A percentile compares a stretch with the other conserved stretches of the same genome.
phyloP scores from a whole-genome alignment of 2,329 filamentous ascomycete genomes.

The Monosporascus sp. region DNA sequence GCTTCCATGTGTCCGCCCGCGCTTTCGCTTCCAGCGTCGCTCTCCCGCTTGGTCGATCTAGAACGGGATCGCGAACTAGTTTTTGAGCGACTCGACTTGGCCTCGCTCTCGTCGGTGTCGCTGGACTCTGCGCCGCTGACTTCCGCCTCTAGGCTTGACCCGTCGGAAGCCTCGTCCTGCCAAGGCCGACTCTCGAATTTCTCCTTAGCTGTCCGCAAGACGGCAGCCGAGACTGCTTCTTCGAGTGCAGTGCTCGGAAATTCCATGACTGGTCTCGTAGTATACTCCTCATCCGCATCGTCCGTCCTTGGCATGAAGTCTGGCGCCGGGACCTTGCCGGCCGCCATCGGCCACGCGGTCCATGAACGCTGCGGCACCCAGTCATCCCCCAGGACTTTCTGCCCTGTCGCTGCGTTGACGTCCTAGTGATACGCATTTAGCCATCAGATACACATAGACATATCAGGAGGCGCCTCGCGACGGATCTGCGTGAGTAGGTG shows the following conservation, averaged over 20 bases:
- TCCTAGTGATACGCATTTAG: slow-evolving; percentile 12
- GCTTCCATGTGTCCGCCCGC: slow-evolving; percentile 16
- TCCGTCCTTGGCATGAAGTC: slow-evolving; percentile 41
- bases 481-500: no score
- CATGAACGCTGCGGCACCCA: slow-evolving; percentile 57
- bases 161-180: slow-evolving; percentile 13
- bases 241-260: slow-evolving; percentile 59
- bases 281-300: slow-evolving; percentile 39
- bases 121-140: slow-evolving; percentile 10
- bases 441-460: neutral
- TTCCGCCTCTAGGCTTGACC: slow-evolving; percentile 3
- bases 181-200: slow-evolving; percentile 43
- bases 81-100: slow-evolving; percentile 4
- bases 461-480: no score
- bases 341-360: slow-evolving; percentile 79
- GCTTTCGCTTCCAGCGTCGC: neutral
- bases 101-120: slow-evolving; percentile 9
- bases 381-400: slow-evolving; percentile 18
- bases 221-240: slow-evolving; percentile 62
- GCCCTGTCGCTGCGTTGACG: slow-evolving; percentile 21
- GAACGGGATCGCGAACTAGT: slow-evolving; percentile 8
- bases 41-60: slow-evolving; percentile 14
- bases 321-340: slow-evolving; percentile 53
- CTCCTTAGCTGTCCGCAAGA: slow-evolving; percentile 63
- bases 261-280: slow-evolving; percentile 35